A percentile compares a stretch with the other conserved stretches of the same genome.
Evolutionary conservation across 192 early-diverging fungal species (phyloP).

Genomic region (Podila minutissima): DNA sequence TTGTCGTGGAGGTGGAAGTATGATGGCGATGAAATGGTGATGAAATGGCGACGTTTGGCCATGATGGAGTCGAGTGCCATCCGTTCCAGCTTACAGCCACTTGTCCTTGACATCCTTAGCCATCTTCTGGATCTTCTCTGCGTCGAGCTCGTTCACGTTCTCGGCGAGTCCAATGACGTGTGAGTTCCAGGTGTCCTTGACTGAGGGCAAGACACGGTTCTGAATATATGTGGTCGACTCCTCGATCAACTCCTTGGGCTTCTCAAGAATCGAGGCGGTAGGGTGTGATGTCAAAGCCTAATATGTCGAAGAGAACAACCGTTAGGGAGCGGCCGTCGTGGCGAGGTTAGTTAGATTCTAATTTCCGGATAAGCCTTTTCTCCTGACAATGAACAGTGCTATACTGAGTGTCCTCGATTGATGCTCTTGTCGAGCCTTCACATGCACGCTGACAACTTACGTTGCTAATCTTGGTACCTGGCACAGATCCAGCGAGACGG

Average conservation of each 20-base stretch:
- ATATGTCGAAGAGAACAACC: neutral
- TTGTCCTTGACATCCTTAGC: conserved; percentile 51
- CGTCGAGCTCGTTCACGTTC: conserved; percentile 46
- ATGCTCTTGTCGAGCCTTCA: too few species aligned
- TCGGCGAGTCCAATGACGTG: conserved; percentile 43
- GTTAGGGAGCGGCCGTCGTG: neutral
- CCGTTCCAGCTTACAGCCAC: conserved; percentile 29
- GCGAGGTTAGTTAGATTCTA: neutral
- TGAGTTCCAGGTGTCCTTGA: conserved; percentile 52
- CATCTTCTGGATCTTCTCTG: conserved; percentile 45
- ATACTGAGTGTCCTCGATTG: neutral
- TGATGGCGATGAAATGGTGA: too few species aligned
- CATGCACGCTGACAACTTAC: conserved; percentile 10
- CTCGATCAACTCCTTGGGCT: conserved; percentile 48
- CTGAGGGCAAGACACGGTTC: conserved; percentile 30
- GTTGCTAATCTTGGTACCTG: conserved; percentile 47
- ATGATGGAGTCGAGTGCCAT: too few species aligned
- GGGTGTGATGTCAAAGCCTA: conserved; percentile 51
- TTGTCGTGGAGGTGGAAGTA: too few species aligned
- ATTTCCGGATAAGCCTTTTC: neutral
- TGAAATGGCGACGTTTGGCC: too few species aligned
- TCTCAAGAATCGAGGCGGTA: conserved; percentile 44
- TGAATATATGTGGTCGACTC: conserved; percentile 42
- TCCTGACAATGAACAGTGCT: neutral
- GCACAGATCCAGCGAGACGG: conserved; percentile 49